phyloP scores from a whole-genome alignment of 495 filamentous ascomycete genomes.

The Penicillium paxilli region DNA sequence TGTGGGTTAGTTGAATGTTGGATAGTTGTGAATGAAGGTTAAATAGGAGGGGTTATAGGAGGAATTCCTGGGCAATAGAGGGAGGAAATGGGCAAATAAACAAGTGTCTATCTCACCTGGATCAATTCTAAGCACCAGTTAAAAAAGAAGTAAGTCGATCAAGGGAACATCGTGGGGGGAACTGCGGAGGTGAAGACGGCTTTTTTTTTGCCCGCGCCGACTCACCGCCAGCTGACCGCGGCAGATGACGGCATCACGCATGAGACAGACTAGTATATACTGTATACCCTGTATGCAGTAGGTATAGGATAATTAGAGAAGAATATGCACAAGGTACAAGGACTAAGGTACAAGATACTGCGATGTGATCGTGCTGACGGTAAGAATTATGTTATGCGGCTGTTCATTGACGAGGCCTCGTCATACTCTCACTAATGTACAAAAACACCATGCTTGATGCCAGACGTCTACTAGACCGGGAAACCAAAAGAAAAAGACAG shows the following conservation, averaged over 20 bases:
- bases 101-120: conserved; percentile 2
- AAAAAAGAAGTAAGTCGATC: neutral
- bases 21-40: neutral
- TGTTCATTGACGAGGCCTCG: conserved; percentile 4
- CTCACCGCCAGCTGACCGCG: conserved; percentile 27
- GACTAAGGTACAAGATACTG: too few species aligned
- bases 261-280: too few species aligned
- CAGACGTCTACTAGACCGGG: conserved; percentile 23
- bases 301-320: too few species aligned
- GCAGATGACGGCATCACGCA: conserved; percentile 24
- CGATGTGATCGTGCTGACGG: too few species aligned
- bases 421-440: conserved; percentile 43
- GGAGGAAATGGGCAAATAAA: too few species aligned
- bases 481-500: conserved; percentile 21
- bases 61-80: neutral
- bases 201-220: conserved; percentile 24
- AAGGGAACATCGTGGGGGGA: conserved; percentile 11
- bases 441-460: conserved; percentile 35
- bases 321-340: too few species aligned
- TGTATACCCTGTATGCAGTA: too few species aligned
- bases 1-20: neutral
- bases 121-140: conserved; percentile 8
- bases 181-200: conserved; percentile 13
- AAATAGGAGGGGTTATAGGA: neutral
- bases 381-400: conserved; percentile 12